A percentile compares a stretch with the other conserved stretches of the same genome.
phyloP scores from a whole-genome alignment of 1,284 basidiomycete species.

The Schizophyllum commune region DNA sequence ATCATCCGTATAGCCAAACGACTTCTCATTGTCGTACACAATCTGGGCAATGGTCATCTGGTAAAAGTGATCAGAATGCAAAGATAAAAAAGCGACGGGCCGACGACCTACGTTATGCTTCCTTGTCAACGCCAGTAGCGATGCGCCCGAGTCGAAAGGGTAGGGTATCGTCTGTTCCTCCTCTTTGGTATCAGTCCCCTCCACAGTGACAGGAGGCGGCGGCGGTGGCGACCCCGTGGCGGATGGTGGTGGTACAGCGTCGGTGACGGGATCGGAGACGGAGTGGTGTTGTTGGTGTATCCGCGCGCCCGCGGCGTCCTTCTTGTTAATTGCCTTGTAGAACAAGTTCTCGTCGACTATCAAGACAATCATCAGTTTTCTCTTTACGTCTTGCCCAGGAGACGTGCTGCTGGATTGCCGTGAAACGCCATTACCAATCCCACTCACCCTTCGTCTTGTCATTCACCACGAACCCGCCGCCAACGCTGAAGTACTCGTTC shows the following conservation, averaged over 20 bases:
- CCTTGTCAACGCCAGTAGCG: slow-evolving; percentile 68
- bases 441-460: slow-evolving; percentile 72
- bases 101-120: slow-evolving; percentile 72
- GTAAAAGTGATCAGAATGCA: neutral
- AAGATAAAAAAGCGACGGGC: slow-evolving; percentile 4
- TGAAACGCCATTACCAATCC: too few species aligned
- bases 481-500: slow-evolving; percentile 92
- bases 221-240: slow-evolving; percentile 14
- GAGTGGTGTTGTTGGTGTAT: slow-evolving; percentile 59
- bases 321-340: slow-evolving; percentile 92
- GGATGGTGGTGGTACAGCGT: slow-evolving; percentile 9
- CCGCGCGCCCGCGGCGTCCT: slow-evolving; percentile 69
- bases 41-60: slow-evolving; percentile 92
- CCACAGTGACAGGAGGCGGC: too few species aligned
- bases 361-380: neutral
- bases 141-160: slow-evolving; percentile 77
- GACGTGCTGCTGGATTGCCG: too few species aligned
- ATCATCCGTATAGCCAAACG: slow-evolving; percentile 65
- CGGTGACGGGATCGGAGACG: slow-evolving; percentile 6
- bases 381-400: slow-evolving; percentile 2
- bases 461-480: slow-evolving; percentile 88
- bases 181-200: too few species aligned
- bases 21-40: slow-evolving; percentile 91
- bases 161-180: slow-evolving; percentile 58
- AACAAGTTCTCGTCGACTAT: slow-evolving; percentile 89